Percentiles rank a stretch among this genome's conserved stretches.
Evolutionary conservation across 495 filamentous ascomycete genomes (phyloP).

Genomic region (Pyronema domesticum): DNA sequence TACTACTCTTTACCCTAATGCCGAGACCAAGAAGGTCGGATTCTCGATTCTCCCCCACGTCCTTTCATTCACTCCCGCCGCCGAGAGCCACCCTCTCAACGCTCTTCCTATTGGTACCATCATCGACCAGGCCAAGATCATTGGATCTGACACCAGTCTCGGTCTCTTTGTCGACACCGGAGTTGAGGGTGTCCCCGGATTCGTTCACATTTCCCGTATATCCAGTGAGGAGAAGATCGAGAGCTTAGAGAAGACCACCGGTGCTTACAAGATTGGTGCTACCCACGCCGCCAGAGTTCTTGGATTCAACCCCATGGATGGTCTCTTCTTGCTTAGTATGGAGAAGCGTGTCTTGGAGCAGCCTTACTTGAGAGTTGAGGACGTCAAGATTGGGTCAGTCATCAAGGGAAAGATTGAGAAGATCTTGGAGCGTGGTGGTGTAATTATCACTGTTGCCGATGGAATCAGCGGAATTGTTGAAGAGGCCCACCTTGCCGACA

Average conservation of each 20-base stretch:
- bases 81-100: slow-evolving; percentile 19
- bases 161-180: slow-evolving; percentile 74
- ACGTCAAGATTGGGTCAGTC: slow-evolving; percentile 61
- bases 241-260: slow-evolving; percentile 51
- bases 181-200: slow-evolving; percentile 53
- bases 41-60: slow-evolving; percentile 76
- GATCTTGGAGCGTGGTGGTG: slow-evolving; percentile 39
- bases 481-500: slow-evolving; percentile 73
- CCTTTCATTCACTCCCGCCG: slow-evolving; percentile 41
- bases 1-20: slow-evolving; percentile 61
- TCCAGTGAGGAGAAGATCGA: slow-evolving; percentile 68
- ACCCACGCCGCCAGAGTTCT: slow-evolving; percentile 64
- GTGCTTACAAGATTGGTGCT: slow-evolving; percentile 58
- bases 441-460: slow-evolving; percentile 69
- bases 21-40: slow-evolving; percentile 64
- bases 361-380: slow-evolving; percentile 73
- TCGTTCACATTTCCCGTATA: slow-evolving; percentile 82
- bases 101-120: slow-evolving; percentile 54
- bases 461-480: slow-evolving; percentile 74
- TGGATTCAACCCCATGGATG: slow-evolving; percentile 73
- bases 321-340: slow-evolving; percentile 67
- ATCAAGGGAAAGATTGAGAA: slow-evolving; percentile 76
- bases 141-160: slow-evolving; percentile 53
- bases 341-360: slow-evolving; percentile 69
- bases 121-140: slow-evolving; percentile 55